Percentiles rank a stretch among this genome's conserved stretches.
Conservation (phyloP, 768 basidiomycete species). For the Cyathus striatus region DNA sequence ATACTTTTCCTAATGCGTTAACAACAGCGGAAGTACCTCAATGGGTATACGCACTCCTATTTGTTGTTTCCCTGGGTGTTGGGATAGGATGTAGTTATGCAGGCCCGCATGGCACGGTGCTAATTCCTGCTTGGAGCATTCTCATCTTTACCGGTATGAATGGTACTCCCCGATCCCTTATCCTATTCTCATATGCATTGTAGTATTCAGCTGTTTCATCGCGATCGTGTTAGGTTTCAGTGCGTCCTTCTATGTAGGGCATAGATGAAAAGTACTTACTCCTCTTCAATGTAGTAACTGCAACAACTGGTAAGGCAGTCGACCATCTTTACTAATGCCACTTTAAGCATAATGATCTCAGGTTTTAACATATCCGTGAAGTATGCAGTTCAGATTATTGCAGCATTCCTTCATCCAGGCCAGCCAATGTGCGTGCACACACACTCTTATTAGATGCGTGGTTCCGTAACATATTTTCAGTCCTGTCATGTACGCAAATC, state of each 20-base stretch:
- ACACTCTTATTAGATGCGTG: no score
- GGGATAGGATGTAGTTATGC: constrained; percentile 43
- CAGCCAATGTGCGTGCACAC: constrained; percentile 38
- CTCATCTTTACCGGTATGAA: constrained; percentile 40
- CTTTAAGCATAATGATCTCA: not conserved
- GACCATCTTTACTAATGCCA: not conserved
- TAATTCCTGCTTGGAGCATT: constrained; percentile 52
- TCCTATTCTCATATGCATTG: not conserved
- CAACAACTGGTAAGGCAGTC: not conserved
- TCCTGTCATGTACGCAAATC: constrained; percentile 50
- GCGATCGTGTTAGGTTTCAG: constrained; percentile 38
- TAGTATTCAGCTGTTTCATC: constrained; percentile 26
- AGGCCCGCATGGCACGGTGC: constrained; percentile 27
- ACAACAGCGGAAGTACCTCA: constrained; percentile 40
- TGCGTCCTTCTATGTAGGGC: constrained; percentile 15
- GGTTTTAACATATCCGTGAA: constrained; percentile 43
- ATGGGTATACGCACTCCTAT: constrained; percentile 43
- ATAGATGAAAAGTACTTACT: not conserved
- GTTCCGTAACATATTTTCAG: no score
- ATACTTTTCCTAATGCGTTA: not conserved
- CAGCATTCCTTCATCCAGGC: constrained; percentile 44
- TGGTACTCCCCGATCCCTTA: not conserved
- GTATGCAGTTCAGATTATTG: constrained; percentile 44
- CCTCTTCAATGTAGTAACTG: not conserved
- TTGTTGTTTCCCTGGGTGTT: constrained; percentile 38